Percentiles rank a stretch among this genome's conserved stretches.
phyloP scores from a whole-genome alignment of 768 basidiomycete species.

The Inosperma sp. region DNA sequence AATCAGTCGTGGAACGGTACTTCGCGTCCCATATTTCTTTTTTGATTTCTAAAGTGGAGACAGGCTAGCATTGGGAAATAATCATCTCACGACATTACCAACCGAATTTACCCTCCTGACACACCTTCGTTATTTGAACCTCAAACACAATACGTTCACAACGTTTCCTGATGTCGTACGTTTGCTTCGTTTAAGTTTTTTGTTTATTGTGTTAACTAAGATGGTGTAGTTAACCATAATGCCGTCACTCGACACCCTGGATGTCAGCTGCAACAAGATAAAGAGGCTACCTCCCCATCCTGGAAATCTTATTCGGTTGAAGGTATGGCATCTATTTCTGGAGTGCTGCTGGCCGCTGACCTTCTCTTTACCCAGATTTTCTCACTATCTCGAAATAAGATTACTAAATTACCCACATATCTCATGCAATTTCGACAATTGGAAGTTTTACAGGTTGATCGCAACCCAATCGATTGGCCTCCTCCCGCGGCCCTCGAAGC shows the following conservation, averaged over 20 bases:
- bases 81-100: constrained; percentile 75
- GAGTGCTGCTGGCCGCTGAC: background rate
- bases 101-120: constrained; percentile 68
- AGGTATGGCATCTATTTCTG: constrained; percentile 38
- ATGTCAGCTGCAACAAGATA: constrained; percentile 91
- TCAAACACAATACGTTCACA: constrained; percentile 78
- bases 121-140: constrained; percentile 77
- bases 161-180: constrained; percentile 85
- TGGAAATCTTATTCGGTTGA: constrained; percentile 71
- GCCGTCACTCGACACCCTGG: constrained; percentile 87
- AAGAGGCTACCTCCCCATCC: constrained; percentile 73
- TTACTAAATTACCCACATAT: constrained; percentile 75
- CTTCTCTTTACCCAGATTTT: constrained; percentile 55
- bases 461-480: constrained; percentile 95
- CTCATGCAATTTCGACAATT: constrained; percentile 67
- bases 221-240: constrained; percentile 67
- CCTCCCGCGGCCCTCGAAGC: constrained; percentile 53
- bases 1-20: constrained; percentile 58
- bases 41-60: constrained; percentile 1
- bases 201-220: constrained; percentile 1
- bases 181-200: constrained; percentile 15
- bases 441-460: constrained; percentile 78
- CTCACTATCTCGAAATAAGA: constrained; percentile 79
- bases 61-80: constrained; percentile 85
- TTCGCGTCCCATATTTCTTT: background rate